Conservation (phyloP, 441 rosid genomes). For the Daphne laureola region DNA sequence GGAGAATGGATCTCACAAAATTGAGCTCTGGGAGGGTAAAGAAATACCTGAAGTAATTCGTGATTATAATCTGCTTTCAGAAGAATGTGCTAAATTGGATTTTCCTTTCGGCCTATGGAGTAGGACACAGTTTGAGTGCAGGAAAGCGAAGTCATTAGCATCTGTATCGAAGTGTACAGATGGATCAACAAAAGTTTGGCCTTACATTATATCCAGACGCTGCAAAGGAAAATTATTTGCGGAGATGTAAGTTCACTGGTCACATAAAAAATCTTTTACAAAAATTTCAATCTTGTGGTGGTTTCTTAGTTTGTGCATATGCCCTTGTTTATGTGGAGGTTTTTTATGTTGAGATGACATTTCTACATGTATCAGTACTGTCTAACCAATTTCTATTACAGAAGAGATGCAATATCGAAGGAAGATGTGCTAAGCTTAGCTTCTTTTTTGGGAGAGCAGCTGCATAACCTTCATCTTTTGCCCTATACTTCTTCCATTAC, state of each 20-base stretch:
- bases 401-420: slow-evolving; percentile 69
- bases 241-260: slow-evolving; percentile 54
- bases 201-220: slow-evolving; percentile 75
- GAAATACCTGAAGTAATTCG: slow-evolving; percentile 58
- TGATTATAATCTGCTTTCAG: slow-evolving; percentile 37
- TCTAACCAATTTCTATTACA: slow-evolving; percentile 27
- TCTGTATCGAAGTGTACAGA: slow-evolving; percentile 28
- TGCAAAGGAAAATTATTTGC: slow-evolving; percentile 92
- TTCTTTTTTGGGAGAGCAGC: slow-evolving; percentile 77
- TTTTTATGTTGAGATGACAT: not conserved
- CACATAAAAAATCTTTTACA: slow-evolving; percentile 7
- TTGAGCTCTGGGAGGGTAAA: slow-evolving; percentile 87
- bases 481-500: slow-evolving; percentile 55
- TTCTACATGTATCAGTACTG: slow-evolving; percentile 4
- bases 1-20: slow-evolving; percentile 55
- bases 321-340: not conserved
- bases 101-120: slow-evolving; percentile 84
- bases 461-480: slow-evolving; percentile 67
- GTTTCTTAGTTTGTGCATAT: not conserved
- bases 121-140: slow-evolving; percentile 58
- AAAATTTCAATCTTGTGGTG: slow-evolving; percentile 5
- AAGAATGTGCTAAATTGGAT: slow-evolving; percentile 27
- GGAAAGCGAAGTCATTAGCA: slow-evolving; percentile 37
- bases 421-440: slow-evolving; percentile 60
- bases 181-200: slow-evolving; percentile 56